Evolutionary conservation across 129 eudicot genomes (phyloP).

Genomic region (Artemisia tridentata): DNA sequence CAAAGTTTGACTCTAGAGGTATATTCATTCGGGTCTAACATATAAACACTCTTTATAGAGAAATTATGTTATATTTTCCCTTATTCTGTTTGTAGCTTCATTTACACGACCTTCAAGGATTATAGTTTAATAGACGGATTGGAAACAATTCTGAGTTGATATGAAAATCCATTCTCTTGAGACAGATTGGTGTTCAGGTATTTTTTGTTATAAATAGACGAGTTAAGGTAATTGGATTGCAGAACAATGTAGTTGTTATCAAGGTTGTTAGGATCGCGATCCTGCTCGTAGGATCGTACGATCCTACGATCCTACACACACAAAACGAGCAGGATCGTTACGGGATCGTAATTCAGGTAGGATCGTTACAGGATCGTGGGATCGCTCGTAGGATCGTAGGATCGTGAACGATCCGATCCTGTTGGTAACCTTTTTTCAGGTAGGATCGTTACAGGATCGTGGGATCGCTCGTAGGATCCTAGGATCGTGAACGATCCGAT

Average conservation of each 20-base stretch:
- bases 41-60: constrained; percentile 9
- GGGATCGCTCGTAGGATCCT: too few relatives aligned
- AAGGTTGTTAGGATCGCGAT: too few relatives aligned
- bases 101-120: neutral
- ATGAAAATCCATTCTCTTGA: constrained; percentile 1
- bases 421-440: too few relatives aligned
- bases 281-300: too few relatives aligned
- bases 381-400: too few relatives aligned
- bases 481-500: too few relatives aligned
- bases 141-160: constrained; percentile 9
- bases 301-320: too few relatives aligned
- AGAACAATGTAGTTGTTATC: neutral
- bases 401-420: too few relatives aligned
- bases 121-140: neutral
- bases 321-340: too few relatives aligned
- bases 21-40: constrained; percentile 12
- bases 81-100: constrained; percentile 3
- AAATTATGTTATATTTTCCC: constrained; percentile 21
- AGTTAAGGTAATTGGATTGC: neutral
- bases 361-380: too few relatives aligned
- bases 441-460: too few relatives aligned
- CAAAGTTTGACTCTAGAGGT: constrained; percentile 13
- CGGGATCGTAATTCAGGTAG: too few relatives aligned
- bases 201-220: neutral
- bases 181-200: neutral